Evolutionary conservation across 2,329 filamentous ascomycete genomes (phyloP), one percentile per base, ranked within the genome.

Genomic region (Salinomyces thailandicus): DNA sequence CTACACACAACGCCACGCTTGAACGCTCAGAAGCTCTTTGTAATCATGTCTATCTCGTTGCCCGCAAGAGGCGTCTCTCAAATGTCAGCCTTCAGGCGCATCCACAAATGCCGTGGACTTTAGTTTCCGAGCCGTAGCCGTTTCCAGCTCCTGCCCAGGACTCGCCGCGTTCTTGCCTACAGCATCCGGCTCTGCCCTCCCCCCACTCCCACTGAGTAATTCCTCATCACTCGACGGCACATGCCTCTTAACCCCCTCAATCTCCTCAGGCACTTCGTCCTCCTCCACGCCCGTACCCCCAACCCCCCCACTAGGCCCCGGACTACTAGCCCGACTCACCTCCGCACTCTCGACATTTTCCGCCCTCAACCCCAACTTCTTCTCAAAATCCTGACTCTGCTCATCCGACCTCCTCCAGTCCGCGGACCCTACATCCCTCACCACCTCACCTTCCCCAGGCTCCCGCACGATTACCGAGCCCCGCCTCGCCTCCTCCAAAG

Each of bases 241-340:
- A 33, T 37, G 18, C 12, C 17, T 19, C 18, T 31, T 31, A 5
- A 37, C 35, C 11, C 35, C 35, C 9, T 37, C 20, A 11, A 37
- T 16, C 35, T 37, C 35, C 6, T 37, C 35, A 8, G 27, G 27
- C 11, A 30, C 27, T 8, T 30, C 27, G 4, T 30, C 27, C 20
- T 24, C 20, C 7, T 24, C 20, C 20, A 7, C 20, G 14, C 27
- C 5, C 7, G 11, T 15, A 16, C 14, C 14, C 11, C 14, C 15
- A 16, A 9, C 27, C 11, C 14, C 27, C 27, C 11, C 14, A 14
- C 14, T 30, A 16, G 27, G 11, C 15, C 27, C 27, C 27, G 27
- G 60, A 52, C 81, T 89, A 49, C 77, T 86, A 1, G 83, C 81
- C 44, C 77, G 73, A 54, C 82, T 87, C 12, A 85, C 67, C 36